phyloP scores from a whole-genome alignment of 345 rosid species.

The Populus pruinosa region DNA sequence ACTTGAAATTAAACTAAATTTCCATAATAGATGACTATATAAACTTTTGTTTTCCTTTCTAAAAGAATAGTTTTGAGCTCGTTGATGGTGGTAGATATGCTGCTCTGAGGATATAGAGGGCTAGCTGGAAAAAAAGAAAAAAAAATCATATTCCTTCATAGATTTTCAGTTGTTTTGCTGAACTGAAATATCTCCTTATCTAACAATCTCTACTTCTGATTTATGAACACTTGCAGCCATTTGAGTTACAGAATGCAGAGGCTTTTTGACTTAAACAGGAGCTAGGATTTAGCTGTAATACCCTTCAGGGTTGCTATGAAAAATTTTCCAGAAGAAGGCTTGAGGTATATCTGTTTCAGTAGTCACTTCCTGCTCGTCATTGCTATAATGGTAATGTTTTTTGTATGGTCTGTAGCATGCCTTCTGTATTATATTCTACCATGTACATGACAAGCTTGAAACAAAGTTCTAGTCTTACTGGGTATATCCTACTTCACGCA shows the following conservation, averaged over 20 bases:
- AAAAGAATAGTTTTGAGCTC: too few species aligned
- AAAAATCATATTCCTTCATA: too few species aligned
- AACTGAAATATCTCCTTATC: too few species aligned
- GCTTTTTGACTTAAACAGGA: neutral
- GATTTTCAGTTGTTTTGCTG: too few species aligned
- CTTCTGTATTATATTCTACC: neutral
- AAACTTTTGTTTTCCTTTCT: too few species aligned
- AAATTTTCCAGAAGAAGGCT: neutral
- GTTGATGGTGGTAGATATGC: too few species aligned
- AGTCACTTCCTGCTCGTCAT: neutral
- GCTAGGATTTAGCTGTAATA: neutral
- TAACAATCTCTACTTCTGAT: neutral
- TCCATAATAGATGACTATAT: too few species aligned
- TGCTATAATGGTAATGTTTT: neutral
- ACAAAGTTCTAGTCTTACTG: neutral
- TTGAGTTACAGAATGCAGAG: neutral
- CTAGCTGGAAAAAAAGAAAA: too few species aligned
- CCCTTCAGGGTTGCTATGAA: neutral
- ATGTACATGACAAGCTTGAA: neutral
- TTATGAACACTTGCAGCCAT: slow-evolving; percentile 5
- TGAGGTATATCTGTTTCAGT: slow-evolving; percentile 12
- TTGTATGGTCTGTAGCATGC: neutral
- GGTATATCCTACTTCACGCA: neutral
- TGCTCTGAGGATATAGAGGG: too few species aligned
- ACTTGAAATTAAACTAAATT: too few species aligned